These are phyloP conservation scores for Euptelea pleiosperma DNA, from an alignment of 164 flowering plant genomes.

Conservation along the genomic window DNA sequence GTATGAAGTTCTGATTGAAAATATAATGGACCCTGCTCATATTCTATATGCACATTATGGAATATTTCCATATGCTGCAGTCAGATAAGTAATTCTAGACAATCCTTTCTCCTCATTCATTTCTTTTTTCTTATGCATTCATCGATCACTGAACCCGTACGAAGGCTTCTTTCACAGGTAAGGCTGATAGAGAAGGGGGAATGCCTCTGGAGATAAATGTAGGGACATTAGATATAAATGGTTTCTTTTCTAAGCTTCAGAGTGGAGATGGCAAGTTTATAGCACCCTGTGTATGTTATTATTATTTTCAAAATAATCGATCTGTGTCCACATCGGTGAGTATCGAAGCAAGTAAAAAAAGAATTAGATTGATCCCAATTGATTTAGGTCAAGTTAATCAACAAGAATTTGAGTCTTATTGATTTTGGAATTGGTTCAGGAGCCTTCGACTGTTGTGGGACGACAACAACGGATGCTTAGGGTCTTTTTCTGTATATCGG, in stretches of 20 bases:
- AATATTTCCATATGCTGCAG: constrained; percentile 26
- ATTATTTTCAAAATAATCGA: constrained; percentile 25
- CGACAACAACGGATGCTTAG: constrained; percentile 29
- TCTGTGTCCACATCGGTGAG: constrained; percentile 14
- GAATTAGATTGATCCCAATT: too few species aligned
- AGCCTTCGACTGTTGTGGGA: constrained; percentile 9
- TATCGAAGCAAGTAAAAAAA: constrained; percentile 29
- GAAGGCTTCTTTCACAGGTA: constrained; percentile 28
- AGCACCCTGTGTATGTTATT: constrained; percentile 55
- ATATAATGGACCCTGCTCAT: constrained; percentile 92
- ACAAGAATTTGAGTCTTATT: background rate
- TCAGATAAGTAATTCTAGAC: constrained; percentile 31
- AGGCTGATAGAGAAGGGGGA: constrained; percentile 78
- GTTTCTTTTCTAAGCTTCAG: constrained; percentile 44
- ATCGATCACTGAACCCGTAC: constrained; percentile 9
- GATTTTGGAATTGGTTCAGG: constrained; percentile 25
- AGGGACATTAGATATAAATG: constrained; percentile 37
- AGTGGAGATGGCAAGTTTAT: constrained; percentile 36
- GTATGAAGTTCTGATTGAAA: constrained; percentile 74
- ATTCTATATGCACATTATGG: constrained; percentile 83
- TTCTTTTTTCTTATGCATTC: background rate
- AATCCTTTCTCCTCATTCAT: background rate
- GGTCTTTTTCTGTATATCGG: constrained; percentile 63
- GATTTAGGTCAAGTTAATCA: background rate
- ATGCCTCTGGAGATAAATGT: constrained; percentile 47